Evolutionary conservation across 495 filamentous ascomycete species (phyloP), one percentile per base, ranked within the genome.

Genomic region (Neurospora africana): DNA sequence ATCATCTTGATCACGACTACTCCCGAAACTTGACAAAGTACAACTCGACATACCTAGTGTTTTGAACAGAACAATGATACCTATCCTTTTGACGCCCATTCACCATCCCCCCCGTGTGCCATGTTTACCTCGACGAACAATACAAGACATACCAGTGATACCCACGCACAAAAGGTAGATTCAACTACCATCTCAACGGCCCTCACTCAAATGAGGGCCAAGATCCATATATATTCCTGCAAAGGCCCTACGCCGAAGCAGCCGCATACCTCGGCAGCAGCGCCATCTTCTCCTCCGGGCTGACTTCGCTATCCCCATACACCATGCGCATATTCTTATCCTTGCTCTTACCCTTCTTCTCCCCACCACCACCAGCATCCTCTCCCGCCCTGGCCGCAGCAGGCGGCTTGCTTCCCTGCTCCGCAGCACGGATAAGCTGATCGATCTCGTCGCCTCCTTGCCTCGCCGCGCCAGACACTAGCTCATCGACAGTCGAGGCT

Each of bases 271-370:
- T 89, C 68, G 91, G 85, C 82, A 96, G 82, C 74, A 82, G 79
- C 36, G 92, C 89, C 92, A 95, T 93, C 82, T 89, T 93, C 84
- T 97, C 93, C 82, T 97, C 93, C 33, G 93, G 93, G 75, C 91
- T 94, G 76, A 88, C 83, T 65, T 92, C 91, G 61, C 90, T 88
- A 78, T 94, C 91, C 53, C 87, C 89, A 81, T 93, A 95, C 6
- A 95, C 83, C 87, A 97, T 87, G 78, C 89, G 89, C 72, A 86
- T 79, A 68, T 80, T 84, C 83, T 92, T 92, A 19, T 89, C 82
- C 80, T 92, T 92, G 53, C 91, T 89, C 77, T 89, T 89, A 82
- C 88, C 88, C 53, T 86, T 85, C 82, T 90, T 91, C 83, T 92
- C 91, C 78, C 92, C 87, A 2, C 77, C 87, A 2, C 77, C 82